These are phyloP conservation scores for Anthracocystis panici-leucophaei DNA, from an alignment of 1,284 basidiomycete genomes.

Conservation along the genomic window DNA sequence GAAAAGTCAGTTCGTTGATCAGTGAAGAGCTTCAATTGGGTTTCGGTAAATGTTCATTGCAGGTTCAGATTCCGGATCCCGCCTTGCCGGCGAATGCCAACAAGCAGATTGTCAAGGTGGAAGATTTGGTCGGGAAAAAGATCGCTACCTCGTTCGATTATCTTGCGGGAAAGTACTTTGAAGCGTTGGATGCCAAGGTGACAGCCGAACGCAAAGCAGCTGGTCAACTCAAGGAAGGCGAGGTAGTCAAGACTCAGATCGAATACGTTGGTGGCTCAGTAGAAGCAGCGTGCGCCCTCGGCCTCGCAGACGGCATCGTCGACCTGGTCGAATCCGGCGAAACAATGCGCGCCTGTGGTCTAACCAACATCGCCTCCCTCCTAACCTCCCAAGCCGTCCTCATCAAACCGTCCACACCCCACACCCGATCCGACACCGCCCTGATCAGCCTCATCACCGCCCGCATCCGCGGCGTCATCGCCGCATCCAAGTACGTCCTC, in stretches of 20 bases:
- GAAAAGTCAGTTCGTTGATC: slow-evolving; percentile 75
- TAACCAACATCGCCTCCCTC: slow-evolving; percentile 85
- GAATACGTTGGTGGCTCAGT: slow-evolving; percentile 98
- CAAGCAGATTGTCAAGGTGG: slow-evolving; percentile 76
- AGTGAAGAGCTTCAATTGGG: slow-evolving; percentile 85
- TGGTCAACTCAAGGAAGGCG: slow-evolving; percentile 65
- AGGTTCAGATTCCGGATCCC: slow-evolving; percentile 90
- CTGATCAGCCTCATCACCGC: slow-evolving; percentile 85
- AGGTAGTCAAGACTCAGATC: slow-evolving; percentile 77
- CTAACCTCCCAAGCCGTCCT: slow-evolving; percentile 91
- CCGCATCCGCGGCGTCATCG: slow-evolving; percentile 92
- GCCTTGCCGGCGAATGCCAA: slow-evolving; percentile 70
- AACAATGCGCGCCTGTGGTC: slow-evolving; percentile 97
- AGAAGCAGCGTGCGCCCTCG: slow-evolving; percentile 95
- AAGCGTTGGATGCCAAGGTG: slow-evolving; percentile 76
- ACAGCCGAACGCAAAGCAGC: slow-evolving; percentile 71
- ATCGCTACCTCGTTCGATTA: slow-evolving; percentile 95
- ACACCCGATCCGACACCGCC: slow-evolving; percentile 75
- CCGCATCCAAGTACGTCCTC: slow-evolving; percentile 86
- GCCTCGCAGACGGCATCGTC: slow-evolving; percentile 91
- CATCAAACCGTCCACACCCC: slow-evolving; percentile 81
- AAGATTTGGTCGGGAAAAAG: slow-evolving; percentile 87
- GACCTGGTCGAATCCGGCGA: slow-evolving; percentile 85
- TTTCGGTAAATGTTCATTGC: slow-evolving; percentile 93
- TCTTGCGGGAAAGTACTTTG: slow-evolving; percentile 84